These are phyloP conservation scores for Cucurbita ficifolia DNA, from an alignment of 306 rosid genomes.

Conservation along the genomic window DNA sequence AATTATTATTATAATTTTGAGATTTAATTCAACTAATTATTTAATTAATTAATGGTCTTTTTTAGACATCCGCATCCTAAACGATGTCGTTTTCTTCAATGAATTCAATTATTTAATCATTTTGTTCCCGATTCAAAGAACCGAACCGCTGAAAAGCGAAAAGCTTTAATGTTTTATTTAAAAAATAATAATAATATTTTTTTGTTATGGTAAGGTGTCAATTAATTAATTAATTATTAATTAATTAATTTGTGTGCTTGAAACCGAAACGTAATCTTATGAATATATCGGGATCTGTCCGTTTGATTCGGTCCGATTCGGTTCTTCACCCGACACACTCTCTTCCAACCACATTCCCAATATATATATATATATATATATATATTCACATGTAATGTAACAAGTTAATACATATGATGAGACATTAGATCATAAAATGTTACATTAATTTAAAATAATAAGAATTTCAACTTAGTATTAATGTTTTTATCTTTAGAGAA, in stretches of 20 bases:
- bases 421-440: too few relatives aligned
- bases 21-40: not conserved
- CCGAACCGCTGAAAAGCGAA: not conserved
- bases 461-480: too few relatives aligned
- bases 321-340: not conserved
- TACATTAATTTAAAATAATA: too few relatives aligned
- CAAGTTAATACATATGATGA: not conserved
- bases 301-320: conserved; percentile 2
- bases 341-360: not conserved
- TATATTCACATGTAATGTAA: too few relatives aligned
- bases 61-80: not conserved
- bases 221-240: not conserved
- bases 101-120: not conserved
- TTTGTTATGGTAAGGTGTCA: not conserved
- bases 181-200: not conserved
- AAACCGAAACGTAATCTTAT: not conserved
- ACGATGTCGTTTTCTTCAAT: not conserved
- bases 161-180: not conserved
- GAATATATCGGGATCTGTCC: conserved; percentile 2
- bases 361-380: not conserved
- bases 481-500: too few relatives aligned
- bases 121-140: not conserved
- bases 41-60: not conserved
- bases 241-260: not conserved
- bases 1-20: not conserved